Evolutionary conservation across 257 asterid genomes (phyloP).

Genomic region (Nicotiana obtusifolia): DNA sequence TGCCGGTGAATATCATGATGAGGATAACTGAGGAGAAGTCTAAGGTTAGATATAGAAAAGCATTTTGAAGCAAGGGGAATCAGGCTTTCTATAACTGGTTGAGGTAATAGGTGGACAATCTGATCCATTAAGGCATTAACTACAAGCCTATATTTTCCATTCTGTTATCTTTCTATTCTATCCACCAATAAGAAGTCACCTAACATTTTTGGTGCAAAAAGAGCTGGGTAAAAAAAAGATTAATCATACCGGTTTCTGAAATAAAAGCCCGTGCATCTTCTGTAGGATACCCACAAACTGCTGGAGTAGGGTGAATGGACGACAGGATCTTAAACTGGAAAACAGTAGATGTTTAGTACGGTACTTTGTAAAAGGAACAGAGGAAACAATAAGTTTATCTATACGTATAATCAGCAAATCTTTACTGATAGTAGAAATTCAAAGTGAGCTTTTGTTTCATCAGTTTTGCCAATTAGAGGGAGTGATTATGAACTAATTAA

Average conservation of each 20-base stretch:
- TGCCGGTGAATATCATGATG: too few relatives aligned
- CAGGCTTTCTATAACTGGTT: neutral
- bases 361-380: neutral
- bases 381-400: neutral
- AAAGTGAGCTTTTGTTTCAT: neutral
- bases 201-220: neutral
- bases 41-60: neutral
- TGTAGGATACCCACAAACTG: slow-evolving; percentile 92
- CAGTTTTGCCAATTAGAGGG: neutral
- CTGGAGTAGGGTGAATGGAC: slow-evolving; percentile 97
- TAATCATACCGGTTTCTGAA: slow-evolving; percentile 60
- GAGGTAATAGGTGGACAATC: neutral
- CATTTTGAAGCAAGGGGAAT: neutral
- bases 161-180: neutral
- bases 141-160: neutral
- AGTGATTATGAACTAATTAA: neutral
- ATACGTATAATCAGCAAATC: neutral
- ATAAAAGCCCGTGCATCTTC: slow-evolving; percentile 82
- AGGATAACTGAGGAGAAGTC: neutral
- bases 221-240: neutral
- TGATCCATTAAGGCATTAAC: neutral
- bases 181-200: neutral
- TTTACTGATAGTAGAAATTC: neutral
- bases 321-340: slow-evolving; percentile 80
- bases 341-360: neutral